Percentiles rank a stretch among this genome's conserved stretches.
These are phyloP conservation scores for Aspergillus mulundensis DNA, from an alignment of 495 filamentous ascomycete genomes.

Conservation along the genomic window DNA sequence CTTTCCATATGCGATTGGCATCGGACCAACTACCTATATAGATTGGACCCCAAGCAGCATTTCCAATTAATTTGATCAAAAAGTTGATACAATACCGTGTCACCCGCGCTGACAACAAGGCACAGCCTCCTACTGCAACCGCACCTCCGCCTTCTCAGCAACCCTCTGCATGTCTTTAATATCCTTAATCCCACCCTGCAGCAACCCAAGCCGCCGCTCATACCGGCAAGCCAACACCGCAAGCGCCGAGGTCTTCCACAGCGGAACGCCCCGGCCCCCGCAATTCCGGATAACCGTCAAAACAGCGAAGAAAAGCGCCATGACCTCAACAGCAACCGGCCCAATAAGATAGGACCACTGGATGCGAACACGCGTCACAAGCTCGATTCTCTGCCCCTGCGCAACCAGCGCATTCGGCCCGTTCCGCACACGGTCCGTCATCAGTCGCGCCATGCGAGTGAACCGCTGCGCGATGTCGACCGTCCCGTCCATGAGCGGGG, in stretches of 20 bases:
- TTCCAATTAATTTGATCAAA: no score
- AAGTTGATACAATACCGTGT: no score
- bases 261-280: conserved; percentile 14
- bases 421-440: conserved; percentile 16
- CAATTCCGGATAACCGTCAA: conserved; percentile 19
- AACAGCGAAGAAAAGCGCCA: conserved; percentile 17
- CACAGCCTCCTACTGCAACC: conserved; percentile 13
- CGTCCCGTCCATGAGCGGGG: conserved; percentile 8
- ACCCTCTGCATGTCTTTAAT: conserved; percentile 11
- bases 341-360: conserved; percentile 18
- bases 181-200: conserved; percentile 14
- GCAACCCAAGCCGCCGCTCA: conserved; percentile 14
- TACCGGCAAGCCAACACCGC: conserved; percentile 18
- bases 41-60: no score
- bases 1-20: no score
- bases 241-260: conserved; percentile 22
- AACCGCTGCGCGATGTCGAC: conserved; percentile 15
- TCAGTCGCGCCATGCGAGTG: conserved; percentile 15
- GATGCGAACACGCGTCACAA: conserved; percentile 14
- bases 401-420: conserved; percentile 13
- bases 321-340: conserved; percentile 12
- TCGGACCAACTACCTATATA: no score
- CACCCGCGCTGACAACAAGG: no score
- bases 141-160: conserved; percentile 10
- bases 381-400: conserved; percentile 8